Evolutionary conservation across 768 basidiomycete species (phyloP).

Genomic region (Mycena belliarum): DNA sequence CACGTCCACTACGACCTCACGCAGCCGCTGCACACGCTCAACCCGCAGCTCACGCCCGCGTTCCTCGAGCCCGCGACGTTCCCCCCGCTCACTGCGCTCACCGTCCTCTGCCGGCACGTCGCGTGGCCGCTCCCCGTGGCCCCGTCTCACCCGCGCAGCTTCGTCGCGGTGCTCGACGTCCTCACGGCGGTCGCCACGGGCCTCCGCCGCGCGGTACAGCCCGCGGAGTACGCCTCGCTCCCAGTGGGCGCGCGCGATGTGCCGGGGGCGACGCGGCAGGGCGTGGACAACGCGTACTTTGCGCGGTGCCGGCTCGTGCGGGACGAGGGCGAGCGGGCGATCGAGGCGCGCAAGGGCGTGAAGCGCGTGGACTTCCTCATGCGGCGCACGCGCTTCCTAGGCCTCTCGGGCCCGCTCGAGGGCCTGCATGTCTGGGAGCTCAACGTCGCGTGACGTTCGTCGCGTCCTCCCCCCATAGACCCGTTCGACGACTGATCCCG

Average conservation of each 20-base stretch:
- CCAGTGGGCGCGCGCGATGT: neutral
- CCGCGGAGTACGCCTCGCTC: constrained; percentile 15
- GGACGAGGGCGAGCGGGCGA: neutral
- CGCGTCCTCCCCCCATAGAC: too few relatives aligned
- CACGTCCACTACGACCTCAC: constrained; percentile 10
- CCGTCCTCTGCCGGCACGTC: constrained; percentile 11
- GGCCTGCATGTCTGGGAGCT: constrained; percentile 13
- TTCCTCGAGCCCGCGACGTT: constrained; percentile 18
- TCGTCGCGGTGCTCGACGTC: constrained; percentile 21
- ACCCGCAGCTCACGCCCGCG: constrained; percentile 7
- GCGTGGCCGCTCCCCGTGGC: constrained; percentile 2
- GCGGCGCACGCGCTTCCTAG: constrained; percentile 15
- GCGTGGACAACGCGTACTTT: constrained; percentile 15
- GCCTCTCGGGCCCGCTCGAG: constrained; percentile 16
- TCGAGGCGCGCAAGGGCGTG: constrained; percentile 16
- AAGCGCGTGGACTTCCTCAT: constrained; percentile 18
- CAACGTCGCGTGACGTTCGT: constrained; percentile 4
- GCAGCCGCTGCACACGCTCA: constrained; percentile 10
- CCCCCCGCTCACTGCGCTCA: constrained; percentile 10
- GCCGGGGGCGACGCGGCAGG: too few relatives aligned
- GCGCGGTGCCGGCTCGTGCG: neutral
- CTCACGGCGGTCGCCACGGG: constrained; percentile 9
- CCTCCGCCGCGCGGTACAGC: constrained; percentile 7
- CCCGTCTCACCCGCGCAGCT: neutral
- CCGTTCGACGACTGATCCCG: too few relatives aligned